Conservation (phyloP, 1,284 basidiomycete species). For the Ustilago trichophora region DNA sequence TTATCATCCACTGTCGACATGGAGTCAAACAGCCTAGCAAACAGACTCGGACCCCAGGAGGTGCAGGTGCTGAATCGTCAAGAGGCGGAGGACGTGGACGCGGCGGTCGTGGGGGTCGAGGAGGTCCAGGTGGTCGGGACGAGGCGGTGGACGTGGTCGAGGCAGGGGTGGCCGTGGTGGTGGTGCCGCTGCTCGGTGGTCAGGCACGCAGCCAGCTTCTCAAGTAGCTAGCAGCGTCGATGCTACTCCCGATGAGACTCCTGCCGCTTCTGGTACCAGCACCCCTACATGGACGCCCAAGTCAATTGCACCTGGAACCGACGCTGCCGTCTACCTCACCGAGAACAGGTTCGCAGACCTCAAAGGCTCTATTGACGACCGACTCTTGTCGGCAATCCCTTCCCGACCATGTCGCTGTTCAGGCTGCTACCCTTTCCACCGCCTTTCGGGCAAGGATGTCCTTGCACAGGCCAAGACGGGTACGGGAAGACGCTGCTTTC, state of each 20-base stretch:
- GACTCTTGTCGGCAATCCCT: constrained; percentile 62
- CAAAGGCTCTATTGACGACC: constrained; percentile 39
- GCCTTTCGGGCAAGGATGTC: constrained; percentile 68
- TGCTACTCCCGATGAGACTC: constrained; percentile 39
- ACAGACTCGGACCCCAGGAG: constrained; percentile 19
- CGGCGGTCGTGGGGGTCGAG: constrained; percentile 1
- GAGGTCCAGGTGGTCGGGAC: constrained; percentile 20
- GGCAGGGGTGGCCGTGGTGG: constrained; percentile 25
- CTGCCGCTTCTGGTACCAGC: constrained; percentile 16
- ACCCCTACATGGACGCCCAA: constrained; percentile 28
- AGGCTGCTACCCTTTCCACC: constrained; percentile 69
- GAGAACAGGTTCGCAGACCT: constrained; percentile 42
- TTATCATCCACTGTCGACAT: constrained; percentile 3
- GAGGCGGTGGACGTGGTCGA: constrained; percentile 18
- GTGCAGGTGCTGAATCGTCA: neutral
- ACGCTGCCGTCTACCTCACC: constrained; percentile 40
- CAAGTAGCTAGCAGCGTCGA: constrained; percentile 69
- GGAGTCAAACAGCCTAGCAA: constrained; percentile 26
- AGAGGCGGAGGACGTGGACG: constrained; percentile 7
- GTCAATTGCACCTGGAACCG: constrained; percentile 19
- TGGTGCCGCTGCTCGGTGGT: constrained; percentile 37
- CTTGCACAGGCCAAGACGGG: constrained; percentile 89
- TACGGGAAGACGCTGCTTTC: constrained; percentile 94
- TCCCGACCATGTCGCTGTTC: constrained; percentile 69
- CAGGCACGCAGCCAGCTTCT: neutral